These are phyloP conservation scores for Aureococcus anophagefferens DNA, from an alignment of 108 stramenopile species.

Conservation along the genomic window DNA sequence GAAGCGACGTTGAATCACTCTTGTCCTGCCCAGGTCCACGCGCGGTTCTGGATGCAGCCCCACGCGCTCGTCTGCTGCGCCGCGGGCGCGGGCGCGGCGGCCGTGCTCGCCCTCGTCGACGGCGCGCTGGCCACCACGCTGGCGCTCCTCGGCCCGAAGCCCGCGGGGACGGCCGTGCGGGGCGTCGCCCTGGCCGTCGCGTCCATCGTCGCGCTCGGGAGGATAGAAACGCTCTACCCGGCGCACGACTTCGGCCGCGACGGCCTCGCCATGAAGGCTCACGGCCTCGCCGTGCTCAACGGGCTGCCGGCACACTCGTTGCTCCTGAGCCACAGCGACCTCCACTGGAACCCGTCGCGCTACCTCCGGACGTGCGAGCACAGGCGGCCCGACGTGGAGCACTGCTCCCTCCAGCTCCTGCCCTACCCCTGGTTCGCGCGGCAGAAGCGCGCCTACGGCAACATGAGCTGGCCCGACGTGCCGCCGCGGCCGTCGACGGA, in stretches of 20 bases:
- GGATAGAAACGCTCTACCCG: no score
- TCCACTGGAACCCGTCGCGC: slow-evolving; percentile 35
- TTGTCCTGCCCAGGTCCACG: no score
- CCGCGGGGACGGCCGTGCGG: background rate
- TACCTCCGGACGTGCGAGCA: slow-evolving; percentile 34
- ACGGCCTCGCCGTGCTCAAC: slow-evolving; percentile 8
- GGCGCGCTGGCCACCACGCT: no score
- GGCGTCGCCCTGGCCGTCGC: background rate
- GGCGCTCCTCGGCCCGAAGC: background rate
- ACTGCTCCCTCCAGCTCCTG: slow-evolving; percentile 39
- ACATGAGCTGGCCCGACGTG: background rate
- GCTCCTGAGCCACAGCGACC: slow-evolving; percentile 35
- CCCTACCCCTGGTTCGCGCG: slow-evolving; percentile 37
- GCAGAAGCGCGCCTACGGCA: background rate
- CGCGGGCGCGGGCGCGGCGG: background rate
- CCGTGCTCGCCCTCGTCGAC: no score
- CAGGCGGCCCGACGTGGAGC: slow-evolving; percentile 19
- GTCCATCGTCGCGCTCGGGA: background rate
- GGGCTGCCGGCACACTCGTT: slow-evolving; percentile 18
- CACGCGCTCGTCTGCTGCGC: background rate
- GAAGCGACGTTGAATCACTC: no score
- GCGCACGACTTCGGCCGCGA: background rate
- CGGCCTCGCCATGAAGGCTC: background rate
- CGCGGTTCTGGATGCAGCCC: slow-evolving; percentile 13
- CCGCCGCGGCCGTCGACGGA: background rate